phyloP scores from a whole-genome alignment of 371 early-diverging fungal genomes.

The Globomyces sp. region DNA sequence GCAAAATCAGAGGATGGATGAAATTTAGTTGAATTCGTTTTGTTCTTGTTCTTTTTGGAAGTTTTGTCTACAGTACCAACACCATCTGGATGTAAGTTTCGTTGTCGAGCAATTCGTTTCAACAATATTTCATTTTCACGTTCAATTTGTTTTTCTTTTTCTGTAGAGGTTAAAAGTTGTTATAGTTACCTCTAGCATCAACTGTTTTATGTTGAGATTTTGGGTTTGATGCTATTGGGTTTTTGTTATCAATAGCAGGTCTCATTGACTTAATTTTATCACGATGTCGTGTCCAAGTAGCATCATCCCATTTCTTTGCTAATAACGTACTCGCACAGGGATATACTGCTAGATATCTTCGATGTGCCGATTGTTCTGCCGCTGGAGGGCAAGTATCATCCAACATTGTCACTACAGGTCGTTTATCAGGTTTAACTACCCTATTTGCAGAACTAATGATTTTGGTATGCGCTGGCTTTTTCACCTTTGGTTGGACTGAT shows the following conservation, averaged over 20 bases:
- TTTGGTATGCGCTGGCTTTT: too few relatives aligned
- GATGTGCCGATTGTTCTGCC: constrained; percentile 26
- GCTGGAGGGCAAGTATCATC: constrained; percentile 23
- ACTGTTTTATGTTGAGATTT: background rate
- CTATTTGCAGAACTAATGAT: too few relatives aligned
- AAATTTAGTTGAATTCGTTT: too few relatives aligned
- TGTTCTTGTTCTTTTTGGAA: too few relatives aligned
- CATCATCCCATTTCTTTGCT: constrained; percentile 49
- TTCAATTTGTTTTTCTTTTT: constrained; percentile 34
- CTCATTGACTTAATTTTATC: constrained; percentile 44
- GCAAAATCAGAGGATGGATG: constrained; percentile 25
- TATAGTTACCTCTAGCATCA: too few relatives aligned
- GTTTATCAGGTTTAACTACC: too few relatives aligned
- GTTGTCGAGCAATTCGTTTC: constrained; percentile 33
- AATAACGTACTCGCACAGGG: constrained; percentile 40
- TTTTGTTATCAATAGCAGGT: constrained; percentile 38
- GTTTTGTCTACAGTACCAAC: too few relatives aligned
- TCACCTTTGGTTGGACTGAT: too few relatives aligned
- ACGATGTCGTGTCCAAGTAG: constrained; percentile 32
- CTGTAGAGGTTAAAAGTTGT: constrained; percentile 17
- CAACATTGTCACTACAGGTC: background rate
- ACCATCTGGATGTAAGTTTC: too few relatives aligned
- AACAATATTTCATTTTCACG: constrained; percentile 41
- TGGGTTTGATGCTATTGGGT: constrained; percentile 24
- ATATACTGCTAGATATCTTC: constrained; percentile 34